Conservation (phyloP, 208 protist species). For the Wallacemonas sp. region DNA sequence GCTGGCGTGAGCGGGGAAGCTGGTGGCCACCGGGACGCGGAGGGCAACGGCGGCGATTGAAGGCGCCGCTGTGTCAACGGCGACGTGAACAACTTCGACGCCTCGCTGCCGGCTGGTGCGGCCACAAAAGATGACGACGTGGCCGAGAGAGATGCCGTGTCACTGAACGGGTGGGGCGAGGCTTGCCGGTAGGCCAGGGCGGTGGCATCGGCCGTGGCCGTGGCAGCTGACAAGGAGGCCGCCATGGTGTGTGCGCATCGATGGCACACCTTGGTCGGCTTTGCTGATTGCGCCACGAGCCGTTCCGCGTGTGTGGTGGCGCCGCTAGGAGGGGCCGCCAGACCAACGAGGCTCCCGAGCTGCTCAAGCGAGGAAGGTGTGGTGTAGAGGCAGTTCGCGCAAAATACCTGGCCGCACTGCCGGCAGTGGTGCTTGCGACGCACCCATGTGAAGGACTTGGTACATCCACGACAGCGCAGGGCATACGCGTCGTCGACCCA, state of each 20-base stretch:
- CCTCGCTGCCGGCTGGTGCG: background rate
- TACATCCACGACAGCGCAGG: constrained; percentile 58
- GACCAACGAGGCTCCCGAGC: background rate
- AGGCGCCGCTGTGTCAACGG: constrained; percentile 1
- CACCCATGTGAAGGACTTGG: constrained; percentile 59
- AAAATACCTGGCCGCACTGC: constrained; percentile 84
- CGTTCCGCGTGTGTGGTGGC: background rate
- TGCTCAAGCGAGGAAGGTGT: constrained; percentile 12
- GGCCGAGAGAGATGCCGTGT: background rate
- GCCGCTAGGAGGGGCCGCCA: background rate
- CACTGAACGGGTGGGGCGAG: too few species aligned
- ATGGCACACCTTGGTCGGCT: constrained; percentile 15
- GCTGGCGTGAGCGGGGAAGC: too few species aligned
- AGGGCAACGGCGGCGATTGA: too few species aligned
- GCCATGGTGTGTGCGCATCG: constrained; percentile 2
- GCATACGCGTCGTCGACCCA: constrained; percentile 86
- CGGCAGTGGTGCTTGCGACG: constrained; percentile 81
- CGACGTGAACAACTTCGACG: constrained; percentile 1
- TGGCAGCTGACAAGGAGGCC: background rate
- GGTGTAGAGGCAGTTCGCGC: constrained; percentile 57
- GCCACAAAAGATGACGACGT: background rate
- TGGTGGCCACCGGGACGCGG: too few species aligned
- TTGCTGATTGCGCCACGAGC: background rate
- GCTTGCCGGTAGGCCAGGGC: too few species aligned
- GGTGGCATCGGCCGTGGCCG: background rate